Evolutionary conservation across 2,329 filamentous ascomycete genomes (phyloP), one percentile per base, ranked within the genome.

Genomic region (Monosporascus sp.): DNA sequence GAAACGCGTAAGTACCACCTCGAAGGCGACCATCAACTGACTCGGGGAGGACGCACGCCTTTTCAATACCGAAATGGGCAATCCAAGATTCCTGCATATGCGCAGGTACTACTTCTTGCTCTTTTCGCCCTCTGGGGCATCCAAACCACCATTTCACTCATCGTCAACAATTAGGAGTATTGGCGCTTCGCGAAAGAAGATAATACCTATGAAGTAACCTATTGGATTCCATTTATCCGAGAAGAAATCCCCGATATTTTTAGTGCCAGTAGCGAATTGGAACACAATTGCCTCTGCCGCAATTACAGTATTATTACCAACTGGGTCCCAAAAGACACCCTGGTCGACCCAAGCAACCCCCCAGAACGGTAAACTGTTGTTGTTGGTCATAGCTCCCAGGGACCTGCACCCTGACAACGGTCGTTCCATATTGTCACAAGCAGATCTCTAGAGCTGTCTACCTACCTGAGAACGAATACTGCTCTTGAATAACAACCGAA

Each of bases 281-380:
- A 31, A 2, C 43, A 46, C 43, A 15, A 17, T 17, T 22, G 43
- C 24, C 43, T 24, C 43, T 31, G 14, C 8, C 39, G 14, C 9
- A 31, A 18, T 18, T 31, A 46, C 43, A 27, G n/a, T 46, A 17
- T 24, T 17, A 22, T 24, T 46, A 31, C 22, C 43, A 7, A 27
- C 15, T 15, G 6, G 24, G 24, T 3, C 43, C 43, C 17, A 9
- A 22, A n/a, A 14, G 17, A 7, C 24, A 14, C n/a, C n/a, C 43
- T 24, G 20, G 43, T 3, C 43, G 20, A 17, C 24, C 22, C 24
- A 45, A 54, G 46, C 61, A 61, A 64, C 51, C 48, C 48, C 63
- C 63, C 48, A 57, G 53, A 65, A 61, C 49, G 62, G 64, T 36
- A 65, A 49, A 57, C 52, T 66, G 61, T 66, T 66, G 61, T 66